Evolutionary conservation across 306 rosid species (phyloP), one percentile per base, ranked within the genome.

Genomic region (Sicyos edulis): DNA sequence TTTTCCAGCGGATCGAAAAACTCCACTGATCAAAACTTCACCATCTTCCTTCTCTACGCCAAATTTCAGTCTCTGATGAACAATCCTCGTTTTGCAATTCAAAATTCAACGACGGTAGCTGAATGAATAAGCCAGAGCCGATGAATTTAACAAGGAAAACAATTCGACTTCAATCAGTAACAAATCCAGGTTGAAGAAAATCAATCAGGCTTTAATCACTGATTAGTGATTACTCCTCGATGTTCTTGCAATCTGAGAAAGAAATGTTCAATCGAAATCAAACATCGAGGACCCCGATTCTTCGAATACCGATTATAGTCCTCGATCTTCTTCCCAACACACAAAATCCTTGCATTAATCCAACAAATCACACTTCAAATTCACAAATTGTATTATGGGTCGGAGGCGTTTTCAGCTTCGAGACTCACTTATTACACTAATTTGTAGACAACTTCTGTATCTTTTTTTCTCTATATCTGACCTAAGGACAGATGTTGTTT

Each of bases 11-110:
- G 22, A 73, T 65, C 24, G n/a, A n/a, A 52, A 54, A 34, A 45
- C 8, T 17, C 22, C 14, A 58, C 22, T 58, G 12, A 59, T 57
- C 20, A 32, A 26, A 34, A 59, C 54, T n/a, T 15, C 54, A 10
- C 40, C 49, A 26, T 37, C 16, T 10, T 14, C 8, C 47, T 65
- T 78, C 53, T 55, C 71, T 65, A 45, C 72, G 24, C 26, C 49
- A 45, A 50, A 50, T n/a, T 21, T 54, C 75, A 49, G 29, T 29
- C 45, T 60, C 11, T 61, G 14, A 16, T 61, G n/a, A 61, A 32
- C 17, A n/a, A 61, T n/a, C 14, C 15, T 61, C 7, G 7, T 16
- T 61, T 22, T 34, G 32, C 68, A 26, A 26, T 26, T 26, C n/a
- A 45, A 60, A 61, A 26, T 8, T 10, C 21, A 61, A 61, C 21